A percentile compares a stretch with the other conserved stretches of the same genome.
Evolutionary conservation across 495 filamentous ascomycete species (phyloP).

Genomic region (Lophiostoma macrostomum): DNA sequence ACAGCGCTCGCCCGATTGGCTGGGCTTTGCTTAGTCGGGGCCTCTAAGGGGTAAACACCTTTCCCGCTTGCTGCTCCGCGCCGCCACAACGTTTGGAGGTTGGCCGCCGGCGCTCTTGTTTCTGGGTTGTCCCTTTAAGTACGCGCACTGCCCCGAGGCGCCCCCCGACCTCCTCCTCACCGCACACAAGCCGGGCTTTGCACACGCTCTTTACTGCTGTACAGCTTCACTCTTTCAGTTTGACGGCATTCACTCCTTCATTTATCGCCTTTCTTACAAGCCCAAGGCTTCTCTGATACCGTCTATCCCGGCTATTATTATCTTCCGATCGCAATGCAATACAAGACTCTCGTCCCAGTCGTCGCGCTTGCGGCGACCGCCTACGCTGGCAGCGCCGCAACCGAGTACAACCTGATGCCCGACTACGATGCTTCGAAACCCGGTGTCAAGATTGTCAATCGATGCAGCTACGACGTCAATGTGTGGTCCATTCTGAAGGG

Average conservation of each 20-base stretch:
- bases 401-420: constrained; percentile 4
- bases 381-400: neutral
- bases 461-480: constrained; percentile 30
- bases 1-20: constrained; percentile 26
- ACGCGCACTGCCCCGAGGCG: constrained; percentile 2
- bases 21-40: constrained; percentile 2
- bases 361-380: constrained; percentile 20
- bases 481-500: constrained; percentile 27
- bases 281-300: constrained; percentile 8
- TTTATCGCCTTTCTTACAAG: constrained; percentile 13
- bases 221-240: constrained; percentile 35
- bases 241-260: constrained; percentile 28
- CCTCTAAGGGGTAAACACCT: constrained; percentile 13
- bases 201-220: constrained; percentile 30
- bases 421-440: neutral
- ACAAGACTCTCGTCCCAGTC: constrained; percentile 21
- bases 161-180: constrained; percentile 11
- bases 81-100: constrained; percentile 28
- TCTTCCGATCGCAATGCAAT: constrained; percentile 22
- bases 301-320: neutral
- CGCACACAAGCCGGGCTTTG: constrained; percentile 32
- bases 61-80: constrained; percentile 2
- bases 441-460: constrained; percentile 26
- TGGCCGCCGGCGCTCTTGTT: neutral
- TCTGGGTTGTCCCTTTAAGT: constrained; percentile 19